Evolutionary conservation across 2,329 filamentous ascomycete genomes (phyloP).

Genomic region (Pseudonectria buxi): DNA sequence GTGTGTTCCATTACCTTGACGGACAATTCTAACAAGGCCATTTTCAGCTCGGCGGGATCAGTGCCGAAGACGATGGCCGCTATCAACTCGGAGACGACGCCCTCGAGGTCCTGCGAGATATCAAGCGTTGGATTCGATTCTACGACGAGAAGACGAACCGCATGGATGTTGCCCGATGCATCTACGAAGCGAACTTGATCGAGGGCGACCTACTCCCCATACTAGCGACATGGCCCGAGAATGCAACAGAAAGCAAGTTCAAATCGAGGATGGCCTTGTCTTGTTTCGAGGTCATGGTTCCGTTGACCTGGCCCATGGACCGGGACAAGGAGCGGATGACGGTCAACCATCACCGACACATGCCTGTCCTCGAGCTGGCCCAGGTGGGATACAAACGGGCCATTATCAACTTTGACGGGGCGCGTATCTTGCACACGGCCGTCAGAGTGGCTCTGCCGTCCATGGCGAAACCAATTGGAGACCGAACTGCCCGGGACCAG

Average conservation of each 20-base stretch:
- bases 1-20: neutral
- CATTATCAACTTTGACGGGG: conserved; percentile 75
- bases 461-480: conserved; percentile 70
- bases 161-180: conserved; percentile 87
- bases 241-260: conserved; percentile 63
- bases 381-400: conserved; percentile 87
- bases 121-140: conserved; percentile 91
- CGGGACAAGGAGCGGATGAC: conserved; percentile 75
- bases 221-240: conserved; percentile 72
- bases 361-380: conserved; percentile 80
- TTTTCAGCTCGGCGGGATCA: conserved; percentile 74
- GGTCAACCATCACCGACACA: conserved; percentile 84
- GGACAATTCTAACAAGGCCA: conserved; percentile 9
- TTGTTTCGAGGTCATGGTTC: conserved; percentile 84
- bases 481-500: conserved; percentile 74
- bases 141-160: conserved; percentile 91
- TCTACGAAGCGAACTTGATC: conserved; percentile 88
- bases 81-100: conserved; percentile 93
- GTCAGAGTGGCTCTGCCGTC: conserved; percentile 77
- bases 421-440: conserved; percentile 70
- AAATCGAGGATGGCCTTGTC: conserved; percentile 75
- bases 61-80: conserved; percentile 68
- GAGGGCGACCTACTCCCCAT: conserved; percentile 87
- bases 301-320: conserved; percentile 90
- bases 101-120: conserved; percentile 81